Percentiles rank a stretch among this genome's conserved stretches.
Conservation (phyloP, 176 grass and related monocot genomes). For the Oryza meyeriana region DNA sequence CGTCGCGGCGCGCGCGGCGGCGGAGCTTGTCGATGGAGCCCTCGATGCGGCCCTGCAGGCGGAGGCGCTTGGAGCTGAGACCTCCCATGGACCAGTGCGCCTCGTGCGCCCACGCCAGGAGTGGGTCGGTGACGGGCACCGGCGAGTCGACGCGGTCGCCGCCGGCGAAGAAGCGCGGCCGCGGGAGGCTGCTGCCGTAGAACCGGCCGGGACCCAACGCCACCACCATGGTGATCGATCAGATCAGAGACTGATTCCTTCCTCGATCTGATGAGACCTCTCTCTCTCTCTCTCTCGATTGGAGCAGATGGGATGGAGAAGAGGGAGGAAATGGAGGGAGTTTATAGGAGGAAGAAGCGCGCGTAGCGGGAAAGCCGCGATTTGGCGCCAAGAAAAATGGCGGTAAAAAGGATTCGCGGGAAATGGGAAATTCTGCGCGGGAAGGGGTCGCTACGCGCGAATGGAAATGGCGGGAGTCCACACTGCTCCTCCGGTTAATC, state of each 20-base stretch:
- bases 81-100: conserved; percentile 98
- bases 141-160: conserved; percentile 72
- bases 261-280: not conserved
- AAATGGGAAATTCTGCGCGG: not conserved
- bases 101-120: conserved; percentile 69
- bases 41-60: conserved; percentile 87
- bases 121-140: conserved; percentile 55
- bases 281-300: not conserved
- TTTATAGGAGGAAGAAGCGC: conserved; percentile 20
- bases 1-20: conserved; percentile 24
- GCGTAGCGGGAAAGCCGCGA: conserved; percentile 16
- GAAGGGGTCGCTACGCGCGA: not conserved
- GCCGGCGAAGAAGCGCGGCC: conserved; percentile 62
- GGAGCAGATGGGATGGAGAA: not conserved
- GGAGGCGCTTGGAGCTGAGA: conserved; percentile 60
- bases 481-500: not conserved
- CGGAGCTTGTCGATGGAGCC: conserved; percentile 81
- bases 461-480: conserved; percentile 30
- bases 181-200: conserved; percentile 74
- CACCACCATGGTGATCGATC: conserved; percentile 52
- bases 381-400: conserved; percentile 48
- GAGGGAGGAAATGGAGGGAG: not conserved
- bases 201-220: conserved; percentile 65
- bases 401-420: conserved; percentile 25
- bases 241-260: not conserved